A percentile compares a stretch with the other conserved stretches of the same genome.
Evolutionary conservation across 148 eudicot genomes (phyloP).

Genomic region (Polygonum maritimum): DNA sequence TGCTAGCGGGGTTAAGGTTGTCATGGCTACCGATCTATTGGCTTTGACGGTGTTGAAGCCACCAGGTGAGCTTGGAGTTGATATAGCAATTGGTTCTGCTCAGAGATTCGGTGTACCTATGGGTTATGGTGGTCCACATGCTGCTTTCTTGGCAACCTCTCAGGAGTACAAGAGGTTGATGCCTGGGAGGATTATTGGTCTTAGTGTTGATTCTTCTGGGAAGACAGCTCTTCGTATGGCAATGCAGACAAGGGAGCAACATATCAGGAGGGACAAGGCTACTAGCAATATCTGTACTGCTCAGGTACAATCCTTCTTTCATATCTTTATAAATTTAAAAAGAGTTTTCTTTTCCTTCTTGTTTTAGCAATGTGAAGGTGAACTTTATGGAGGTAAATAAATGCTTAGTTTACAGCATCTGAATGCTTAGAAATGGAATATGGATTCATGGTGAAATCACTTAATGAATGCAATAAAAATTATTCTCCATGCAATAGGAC

Average conservation of each 20-base stretch:
- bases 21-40: constrained; percentile 84
- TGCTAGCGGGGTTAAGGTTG: constrained; percentile 85
- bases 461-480: too few species aligned
- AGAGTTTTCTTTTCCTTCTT: background rate
- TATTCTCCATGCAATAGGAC: too few species aligned
- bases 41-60: constrained; percentile 91
- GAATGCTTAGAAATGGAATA: too few species aligned
- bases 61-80: constrained; percentile 87
- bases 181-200: constrained; percentile 95
- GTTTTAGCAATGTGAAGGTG: background rate
- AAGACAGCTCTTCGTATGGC: constrained; percentile 94
- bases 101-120: constrained; percentile 98
- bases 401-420: background rate
- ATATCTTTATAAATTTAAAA: background rate
- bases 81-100: constrained; percentile 94
- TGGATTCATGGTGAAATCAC: too few species aligned
- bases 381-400: background rate
- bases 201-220: constrained; percentile 86
- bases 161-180: constrained; percentile 98
- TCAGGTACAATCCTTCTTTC: constrained; percentile 46
- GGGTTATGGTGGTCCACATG: constrained; percentile 99
- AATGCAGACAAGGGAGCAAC: constrained; percentile 99
- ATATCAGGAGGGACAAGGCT: constrained; percentile 89
- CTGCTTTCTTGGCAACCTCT: constrained; percentile 91
- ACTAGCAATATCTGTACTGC: constrained; percentile 98